Evolutionary conservation across 2,329 filamentous ascomycete species (phyloP).

Genomic region (Alternaria conjuncta): DNA sequence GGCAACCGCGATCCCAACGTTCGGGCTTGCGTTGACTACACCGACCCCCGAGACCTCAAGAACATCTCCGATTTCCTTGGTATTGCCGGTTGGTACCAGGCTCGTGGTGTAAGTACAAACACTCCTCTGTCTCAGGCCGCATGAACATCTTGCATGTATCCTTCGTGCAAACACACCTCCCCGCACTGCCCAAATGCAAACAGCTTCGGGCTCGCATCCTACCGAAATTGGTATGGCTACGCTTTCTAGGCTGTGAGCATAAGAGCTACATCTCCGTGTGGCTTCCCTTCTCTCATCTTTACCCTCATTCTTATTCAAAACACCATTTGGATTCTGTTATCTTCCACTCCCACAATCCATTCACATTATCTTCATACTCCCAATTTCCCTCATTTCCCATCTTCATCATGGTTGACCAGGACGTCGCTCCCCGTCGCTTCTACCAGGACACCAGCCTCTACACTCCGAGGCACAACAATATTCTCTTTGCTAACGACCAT

Average conservation of each 20-base stretch:
- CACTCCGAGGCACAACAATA: slow-evolving; percentile 25
- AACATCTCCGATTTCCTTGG: slow-evolving; percentile 48
- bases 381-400: neutral
- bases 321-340: neutral
- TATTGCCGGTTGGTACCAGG: slow-evolving; percentile 42
- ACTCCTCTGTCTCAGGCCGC: slow-evolving; percentile 6
- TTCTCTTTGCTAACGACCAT: slow-evolving; percentile 25
- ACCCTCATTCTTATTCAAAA: slow-evolving; percentile 1
- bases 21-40: slow-evolving; percentile 29
- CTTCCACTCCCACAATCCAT: neutral
- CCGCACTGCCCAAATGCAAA: slow-evolving; percentile 8
- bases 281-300: neutral
- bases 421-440: slow-evolving; percentile 2
- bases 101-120: slow-evolving; percentile 48
- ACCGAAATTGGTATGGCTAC: neutral
- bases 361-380: neutral
- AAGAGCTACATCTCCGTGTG: neutral
- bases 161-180: neutral
- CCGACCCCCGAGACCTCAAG: slow-evolving; percentile 37
- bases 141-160: slow-evolving; percentile 12
- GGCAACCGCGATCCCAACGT: slow-evolving; percentile 43
- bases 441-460: slow-evolving; percentile 21
- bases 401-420: slow-evolving; percentile 12
- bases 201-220: neutral
- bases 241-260: slow-evolving; percentile 4